Evolutionary conservation across 1,284 basidiomycete genomes (phyloP).

Genomic region (Boletus smithii): DNA sequence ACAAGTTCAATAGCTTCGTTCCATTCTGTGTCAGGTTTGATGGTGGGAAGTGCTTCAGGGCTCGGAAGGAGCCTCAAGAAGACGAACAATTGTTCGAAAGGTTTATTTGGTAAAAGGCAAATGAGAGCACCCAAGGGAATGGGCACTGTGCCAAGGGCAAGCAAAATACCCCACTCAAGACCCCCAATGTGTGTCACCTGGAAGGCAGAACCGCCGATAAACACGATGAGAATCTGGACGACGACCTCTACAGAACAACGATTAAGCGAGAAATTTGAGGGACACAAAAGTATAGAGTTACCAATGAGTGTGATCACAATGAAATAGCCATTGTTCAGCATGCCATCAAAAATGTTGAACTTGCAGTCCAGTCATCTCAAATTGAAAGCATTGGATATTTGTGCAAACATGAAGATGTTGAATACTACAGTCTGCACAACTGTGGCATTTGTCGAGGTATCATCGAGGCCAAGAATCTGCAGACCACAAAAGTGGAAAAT

Average conservation of each 20-base stretch:
- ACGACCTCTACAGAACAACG: slow-evolving; percentile 62
- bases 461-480: slow-evolving; percentile 63
- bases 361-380: slow-evolving; percentile 82
- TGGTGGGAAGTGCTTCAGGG: slow-evolving; percentile 66
- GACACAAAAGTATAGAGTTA: slow-evolving; percentile 34
- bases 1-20: slow-evolving; percentile 72
- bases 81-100: slow-evolving; percentile 75
- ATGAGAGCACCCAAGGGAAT: slow-evolving; percentile 86
- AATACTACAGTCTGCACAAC: slow-evolving; percentile 87
- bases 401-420: slow-evolving; percentile 96
- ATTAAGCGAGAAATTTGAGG: background rate
- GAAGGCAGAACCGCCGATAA: slow-evolving; percentile 90
- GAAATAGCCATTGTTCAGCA: slow-evolving; percentile 83
- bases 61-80: slow-evolving; percentile 64
- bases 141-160: slow-evolving; percentile 83
- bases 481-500: slow-evolving; percentile 87
- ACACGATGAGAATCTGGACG: slow-evolving; percentile 86
- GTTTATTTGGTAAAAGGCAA: slow-evolving; percentile 78
- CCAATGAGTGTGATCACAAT: slow-evolving; percentile 83
- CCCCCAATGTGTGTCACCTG: slow-evolving; percentile 79
- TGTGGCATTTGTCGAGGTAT: slow-evolving; percentile 41
- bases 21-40: slow-evolving; percentile 65
- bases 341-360: slow-evolving; percentile 88
- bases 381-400: slow-evolving; percentile 94
- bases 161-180: slow-evolving; percentile 90